These are phyloP conservation scores for Aspergillus novofumigatus DNA, from an alignment of 2,329 filamentous ascomycete genomes.

Conservation along the genomic window DNA sequence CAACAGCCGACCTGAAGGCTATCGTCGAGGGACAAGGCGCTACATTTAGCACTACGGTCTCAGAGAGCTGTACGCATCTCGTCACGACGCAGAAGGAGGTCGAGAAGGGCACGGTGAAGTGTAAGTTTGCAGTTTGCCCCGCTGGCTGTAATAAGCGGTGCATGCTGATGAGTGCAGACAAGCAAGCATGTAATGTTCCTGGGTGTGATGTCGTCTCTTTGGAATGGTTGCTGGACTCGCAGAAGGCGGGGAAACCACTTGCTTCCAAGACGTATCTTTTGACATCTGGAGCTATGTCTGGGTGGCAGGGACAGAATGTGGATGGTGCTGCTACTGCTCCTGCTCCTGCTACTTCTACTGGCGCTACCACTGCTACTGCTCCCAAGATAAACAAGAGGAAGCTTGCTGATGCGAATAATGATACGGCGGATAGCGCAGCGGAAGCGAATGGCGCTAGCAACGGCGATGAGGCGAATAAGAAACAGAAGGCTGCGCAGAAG, in stretches of 20 bases:
- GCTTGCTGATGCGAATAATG: constrained; percentile 16
- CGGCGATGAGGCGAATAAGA: constrained; percentile 24
- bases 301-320: not conserved
- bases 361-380: not conserved
- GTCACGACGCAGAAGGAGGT: constrained; percentile 36
- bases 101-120: constrained; percentile 32
- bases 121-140: constrained; percentile 33
- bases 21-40: constrained; percentile 34
- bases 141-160: constrained; percentile 43
- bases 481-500: constrained; percentile 44
- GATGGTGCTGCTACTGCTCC: not conserved
- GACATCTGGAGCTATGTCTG: constrained; percentile 8
- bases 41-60: constrained; percentile 27
- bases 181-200: constrained; percentile 45
- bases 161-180: constrained; percentile 45
- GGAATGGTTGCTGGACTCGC: constrained; percentile 60
- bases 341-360: not conserved
- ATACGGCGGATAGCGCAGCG: constrained; percentile 21
- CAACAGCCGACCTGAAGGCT: constrained; percentile 27
- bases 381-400: constrained; percentile 33
- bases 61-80: constrained; percentile 34
- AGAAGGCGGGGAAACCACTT: constrained; percentile 39
- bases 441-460: constrained; percentile 5
- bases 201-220: constrained; percentile 55
- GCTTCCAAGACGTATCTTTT: constrained; percentile 38